Evolutionary conservation across 2,329 filamentous ascomycete species (phyloP).

Genomic region (Pleomassaria siparia): DNA sequence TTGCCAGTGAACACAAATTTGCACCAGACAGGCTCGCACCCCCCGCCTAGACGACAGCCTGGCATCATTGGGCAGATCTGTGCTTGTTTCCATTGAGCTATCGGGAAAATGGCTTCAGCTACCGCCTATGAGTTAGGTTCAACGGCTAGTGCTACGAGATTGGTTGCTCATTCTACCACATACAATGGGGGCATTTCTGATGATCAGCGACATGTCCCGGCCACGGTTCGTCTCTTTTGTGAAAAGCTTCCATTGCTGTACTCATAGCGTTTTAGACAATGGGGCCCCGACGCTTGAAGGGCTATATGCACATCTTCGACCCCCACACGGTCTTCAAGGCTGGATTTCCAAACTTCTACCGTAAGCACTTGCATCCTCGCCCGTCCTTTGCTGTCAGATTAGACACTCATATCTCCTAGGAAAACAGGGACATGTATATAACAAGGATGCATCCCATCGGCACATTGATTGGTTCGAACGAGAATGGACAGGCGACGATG

Average conservation of each 20-base stretch:
- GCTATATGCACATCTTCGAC: slow-evolving; percentile 25
- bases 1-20: neutral
- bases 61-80: slow-evolving; percentile 23
- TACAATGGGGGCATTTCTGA: neutral
- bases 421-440: slow-evolving; percentile 25
- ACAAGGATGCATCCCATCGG: slow-evolving; percentile 23
- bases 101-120: neutral
- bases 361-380: slow-evolving; percentile 7
- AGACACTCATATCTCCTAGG: slow-evolving; percentile 4
- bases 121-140: neutral
- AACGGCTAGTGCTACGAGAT: neutral
- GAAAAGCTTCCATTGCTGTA: neutral
- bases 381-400: neutral
- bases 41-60: slow-evolving; percentile 3
- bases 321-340: slow-evolving; percentile 24
- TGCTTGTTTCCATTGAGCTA: slow-evolving; percentile 9
- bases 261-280: slow-evolving; percentile 7
- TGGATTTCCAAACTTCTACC: slow-evolving; percentile 27
- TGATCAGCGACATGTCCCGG: slow-evolving; percentile 3
- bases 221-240: neutral
- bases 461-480: slow-evolving; percentile 28
- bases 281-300: slow-evolving; percentile 18
- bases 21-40: neutral
- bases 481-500: slow-evolving; percentile 28
- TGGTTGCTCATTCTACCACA: neutral